Evolutionary conservation across 2,329 filamentous ascomycete species (phyloP), one percentile per base, ranked within the genome.

Genomic region (Ceratocystis alfenasii): DNA sequence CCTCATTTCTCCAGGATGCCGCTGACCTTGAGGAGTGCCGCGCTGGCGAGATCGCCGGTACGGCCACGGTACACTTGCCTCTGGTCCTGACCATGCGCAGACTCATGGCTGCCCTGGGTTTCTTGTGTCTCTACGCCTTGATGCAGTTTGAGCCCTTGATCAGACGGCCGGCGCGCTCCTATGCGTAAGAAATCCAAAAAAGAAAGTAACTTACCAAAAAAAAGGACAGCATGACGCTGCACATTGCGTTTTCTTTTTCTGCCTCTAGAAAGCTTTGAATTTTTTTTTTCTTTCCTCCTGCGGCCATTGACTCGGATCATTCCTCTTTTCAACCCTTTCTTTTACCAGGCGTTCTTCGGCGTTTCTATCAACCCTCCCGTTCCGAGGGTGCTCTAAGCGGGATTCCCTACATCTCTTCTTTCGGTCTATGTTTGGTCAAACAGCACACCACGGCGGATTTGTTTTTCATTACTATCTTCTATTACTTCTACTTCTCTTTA

Each of bases 91-190:
- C 66, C 5, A 65, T 68, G 66, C 66, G 63, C 22, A 59, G 66
- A 60, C 28, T 68, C 8, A 62, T 68, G 57, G 64, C 66, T 22
- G 66, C 66, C 3, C 48, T 68, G 6, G 66, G 66, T 1, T 65
- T 68, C 44, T 61, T 68, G 63, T 68, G 66, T 48, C 36, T 68
- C 3, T 68, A 68, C 53, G 66, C 66, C 12, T n/a, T 68, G 17
- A 68, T 68, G 66, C 66, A 68, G 61, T 62, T 68, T 60, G 66
- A 68, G 63, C 66, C 66, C 44, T 61, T 68, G n/a, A 48, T 68
- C 48, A 68, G 63, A 68, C 63, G 66, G 60, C 59, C 66, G 12
- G 66, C 57, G 15, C 66, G 66, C 22, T 63, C 66, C 7, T 68
- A 68, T 60, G 66, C 63, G 30, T 68, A 68, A 68, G 46, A 44